These are phyloP conservation scores for Pascua sp. DNA, from an alignment of 1,284 basidiomycete species.

Conservation along the genomic window DNA sequence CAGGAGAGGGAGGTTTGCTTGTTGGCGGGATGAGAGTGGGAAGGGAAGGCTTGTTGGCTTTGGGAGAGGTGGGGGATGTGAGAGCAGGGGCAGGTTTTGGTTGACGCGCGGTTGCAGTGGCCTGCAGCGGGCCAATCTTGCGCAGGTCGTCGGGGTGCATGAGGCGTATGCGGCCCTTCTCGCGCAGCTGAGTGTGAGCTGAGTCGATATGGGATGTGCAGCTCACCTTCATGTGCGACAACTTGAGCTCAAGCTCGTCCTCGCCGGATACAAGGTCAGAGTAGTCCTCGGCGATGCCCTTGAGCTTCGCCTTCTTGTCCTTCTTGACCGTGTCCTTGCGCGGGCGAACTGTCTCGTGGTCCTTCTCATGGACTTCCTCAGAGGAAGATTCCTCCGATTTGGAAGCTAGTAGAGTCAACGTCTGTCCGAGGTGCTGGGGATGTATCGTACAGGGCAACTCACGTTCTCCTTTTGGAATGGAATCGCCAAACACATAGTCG, in stretches of 20 bases:
- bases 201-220: background rate
- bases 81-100: background rate
- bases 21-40: background rate
- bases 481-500: conserved; percentile 89
- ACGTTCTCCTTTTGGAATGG: conserved; percentile 27
- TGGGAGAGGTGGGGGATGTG: background rate
- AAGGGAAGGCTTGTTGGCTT: background rate
- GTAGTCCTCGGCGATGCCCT: conserved; percentile 64
- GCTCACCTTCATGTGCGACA: conserved; percentile 72
- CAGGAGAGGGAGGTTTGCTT: conserved; percentile 1
- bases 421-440: conserved; percentile 1
- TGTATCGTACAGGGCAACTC: conserved; percentile 6
- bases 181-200: conserved; percentile 52
- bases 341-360: conserved; percentile 38
- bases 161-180: conserved; percentile 64
- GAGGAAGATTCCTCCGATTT: conserved; percentile 5
- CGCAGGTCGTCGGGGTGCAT: conserved; percentile 81
- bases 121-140: conserved; percentile 51
- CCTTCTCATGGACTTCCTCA: conserved; percentile 13
- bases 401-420: background rate
- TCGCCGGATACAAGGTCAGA: conserved; percentile 75
- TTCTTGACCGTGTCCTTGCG: conserved; percentile 5
- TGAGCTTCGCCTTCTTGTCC: conserved; percentile 3
- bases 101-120: conserved; percentile 30
- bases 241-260: conserved; percentile 86